These are phyloP conservation scores for Globisporangium nagaii DNA, from an alignment of 352 stramenopile genomes.

Conservation along the genomic window DNA sequence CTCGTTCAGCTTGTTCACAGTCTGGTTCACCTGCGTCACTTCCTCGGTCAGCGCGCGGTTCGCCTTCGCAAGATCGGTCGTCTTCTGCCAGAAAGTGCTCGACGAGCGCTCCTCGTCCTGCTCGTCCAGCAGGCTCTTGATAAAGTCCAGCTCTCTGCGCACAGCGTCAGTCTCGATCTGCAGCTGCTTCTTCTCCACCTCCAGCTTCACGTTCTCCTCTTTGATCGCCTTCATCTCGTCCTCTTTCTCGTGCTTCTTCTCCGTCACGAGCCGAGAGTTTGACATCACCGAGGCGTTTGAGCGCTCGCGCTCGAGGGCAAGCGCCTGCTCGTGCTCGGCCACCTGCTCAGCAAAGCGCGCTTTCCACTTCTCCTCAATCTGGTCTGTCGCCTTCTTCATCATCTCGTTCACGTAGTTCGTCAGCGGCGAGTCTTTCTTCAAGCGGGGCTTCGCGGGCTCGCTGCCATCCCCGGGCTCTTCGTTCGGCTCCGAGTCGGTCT, in stretches of 20 bases:
- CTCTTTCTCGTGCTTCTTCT: conserved; percentile 72
- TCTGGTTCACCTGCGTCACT: conserved; percentile 55
- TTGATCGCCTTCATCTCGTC: conserved; percentile 69
- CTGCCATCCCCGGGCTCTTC: conserved; percentile 3
- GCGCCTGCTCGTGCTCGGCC: conserved; percentile 57
- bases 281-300: conserved; percentile 58
- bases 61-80: conserved; percentile 75
- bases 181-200: conserved; percentile 65
- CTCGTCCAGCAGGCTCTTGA: conserved; percentile 64
- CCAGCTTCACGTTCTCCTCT: conserved; percentile 53
- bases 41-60: conserved; percentile 75
- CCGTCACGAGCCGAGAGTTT: conserved; percentile 59
- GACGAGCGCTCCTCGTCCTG: conserved; percentile 69
- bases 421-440: conserved; percentile 45
- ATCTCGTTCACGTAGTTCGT: conserved; percentile 72
- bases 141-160: conserved; percentile 60
- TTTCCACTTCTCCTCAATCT: conserved; percentile 84
- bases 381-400: conserved; percentile 67
- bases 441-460: conserved; percentile 4
- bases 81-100: conserved; percentile 85
- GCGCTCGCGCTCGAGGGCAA: conserved; percentile 60
- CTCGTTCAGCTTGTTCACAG: conserved; percentile 60
- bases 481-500: conserved; percentile 11
- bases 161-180: conserved; percentile 62
- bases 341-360: conserved; percentile 62